Percentiles rank a stretch among this genome's conserved stretches.
phyloP scores from a whole-genome alignment of 2,329 filamentous ascomycete genomes.

The Myriosclerotinia duriaeana region DNA sequence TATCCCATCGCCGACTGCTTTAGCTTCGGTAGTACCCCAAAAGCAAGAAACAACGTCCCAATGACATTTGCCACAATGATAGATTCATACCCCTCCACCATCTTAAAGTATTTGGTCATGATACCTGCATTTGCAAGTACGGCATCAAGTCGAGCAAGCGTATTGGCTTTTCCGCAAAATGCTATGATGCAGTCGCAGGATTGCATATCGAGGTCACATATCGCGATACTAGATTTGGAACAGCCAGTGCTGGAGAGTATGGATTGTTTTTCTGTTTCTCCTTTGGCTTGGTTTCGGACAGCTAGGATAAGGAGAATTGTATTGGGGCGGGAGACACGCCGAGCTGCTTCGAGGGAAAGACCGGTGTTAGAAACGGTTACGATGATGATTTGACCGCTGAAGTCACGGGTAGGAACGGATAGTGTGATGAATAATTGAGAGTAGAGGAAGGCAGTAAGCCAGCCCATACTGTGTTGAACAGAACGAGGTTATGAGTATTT shows the following conservation, averaged over 20 bases:
- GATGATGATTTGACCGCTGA: conserved; percentile 22
- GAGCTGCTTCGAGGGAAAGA: conserved; percentile 41
- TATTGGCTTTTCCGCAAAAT: conserved; percentile 28
- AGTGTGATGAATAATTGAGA: conserved; percentile 27
- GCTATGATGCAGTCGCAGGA: conserved; percentile 26
- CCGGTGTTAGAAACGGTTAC: conserved; percentile 24
- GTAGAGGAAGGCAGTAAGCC: conserved; percentile 25
- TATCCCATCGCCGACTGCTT: conserved; percentile 27
- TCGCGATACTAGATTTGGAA: conserved; percentile 27
- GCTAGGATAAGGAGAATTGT: conserved; percentile 45
- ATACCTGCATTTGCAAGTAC: conserved; percentile 44
- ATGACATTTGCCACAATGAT: conserved; percentile 38
- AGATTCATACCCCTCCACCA: conserved; percentile 30
- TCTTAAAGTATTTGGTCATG: background rate
- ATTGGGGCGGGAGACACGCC: conserved; percentile 40
- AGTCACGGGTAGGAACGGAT: conserved; percentile 23
- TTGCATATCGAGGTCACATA: conserved; percentile 33
- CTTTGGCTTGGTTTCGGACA: conserved; percentile 43
- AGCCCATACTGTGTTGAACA: background rate
- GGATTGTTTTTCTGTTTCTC: conserved; percentile 39
- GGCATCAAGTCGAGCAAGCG: conserved; percentile 46
- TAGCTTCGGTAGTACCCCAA: conserved; percentile 35
- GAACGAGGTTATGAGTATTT: background rate
- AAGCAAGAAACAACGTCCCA: conserved; percentile 36
- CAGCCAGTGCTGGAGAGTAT: conserved; percentile 33